Base-by-base conservation (phyloP, 495 filamentous ascomycete species). In the Xylaria intraflava region DNA sequence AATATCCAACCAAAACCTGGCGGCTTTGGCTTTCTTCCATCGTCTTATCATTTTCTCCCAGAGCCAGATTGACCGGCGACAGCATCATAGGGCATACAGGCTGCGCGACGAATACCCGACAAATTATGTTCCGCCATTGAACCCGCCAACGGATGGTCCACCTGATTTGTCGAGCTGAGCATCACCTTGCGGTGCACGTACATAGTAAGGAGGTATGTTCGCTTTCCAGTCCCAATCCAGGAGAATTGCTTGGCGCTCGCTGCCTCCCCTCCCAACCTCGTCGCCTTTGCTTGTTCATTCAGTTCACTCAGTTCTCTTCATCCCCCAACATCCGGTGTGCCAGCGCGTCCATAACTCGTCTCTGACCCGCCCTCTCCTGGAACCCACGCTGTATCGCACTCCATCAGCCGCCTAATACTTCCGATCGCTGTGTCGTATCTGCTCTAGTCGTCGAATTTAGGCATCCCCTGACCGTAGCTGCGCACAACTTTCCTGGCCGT, bases 251-350 rank as follows among this genome's bases (percentile, higher is more conserved):
- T 55, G 45, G 45, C 52, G 8, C 43, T 46, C 44, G 52, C 17
- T 29, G 52, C 26, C 52, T 55, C 52, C 52, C 52, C 52, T 55
- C 52, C 52, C 52, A 47, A 48, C 44, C 52, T 55, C 51, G 40
- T 53, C 42, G 14, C 33, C 51, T 27, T 46, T 22, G 23, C 29
- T 46, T 31, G 24, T 46, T 31, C 42, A 41, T 53, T 27, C 33
- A 36, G 35, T 38, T 35, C 31, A 53, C 39, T 30, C 9, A 41
- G 12, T 31, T n/a, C 5, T 35, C 20, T 27, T 19, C 19, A 39
- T 53, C 30, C 33, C n/a, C n/a, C n/a, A n/a, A n/a, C n/a, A n/a
- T n/a, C n/a, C n/a, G n/a, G n/a, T n/a, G n/a, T n/a, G n/a, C n/a
- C n/a, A n/a, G n/a, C n/a, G n/a, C n/a, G n/a, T n/a, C n/a, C n/a